phyloP scores from a whole-genome alignment of 345 rosid species.

The Acer campestre region DNA sequence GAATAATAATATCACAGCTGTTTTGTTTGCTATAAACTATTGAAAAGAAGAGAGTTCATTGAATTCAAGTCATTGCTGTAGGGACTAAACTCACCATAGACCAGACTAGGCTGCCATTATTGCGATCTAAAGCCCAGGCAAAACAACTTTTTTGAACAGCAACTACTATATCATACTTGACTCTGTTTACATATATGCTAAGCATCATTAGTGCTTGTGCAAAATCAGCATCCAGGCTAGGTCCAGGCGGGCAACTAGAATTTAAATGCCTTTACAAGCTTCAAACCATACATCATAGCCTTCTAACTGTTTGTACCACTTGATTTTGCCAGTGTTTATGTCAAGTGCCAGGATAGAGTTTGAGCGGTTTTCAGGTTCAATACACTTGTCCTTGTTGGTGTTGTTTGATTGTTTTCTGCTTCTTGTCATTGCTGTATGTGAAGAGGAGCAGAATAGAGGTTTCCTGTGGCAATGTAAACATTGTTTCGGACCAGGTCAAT shows the following conservation, averaged over 20 bases:
- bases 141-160: conserved; percentile 40
- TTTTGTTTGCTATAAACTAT: too few species aligned
- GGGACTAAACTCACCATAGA: conserved; percentile 22
- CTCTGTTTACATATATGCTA: conserved; percentile 1
- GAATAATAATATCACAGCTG: neutral
- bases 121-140: conserved; percentile 32
- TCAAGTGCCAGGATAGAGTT: conserved; percentile 29
- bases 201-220: conserved; percentile 38
- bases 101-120: conserved; percentile 29
- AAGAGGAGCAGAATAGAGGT: conserved; percentile 34
- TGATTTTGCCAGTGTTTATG: conserved; percentile 22
- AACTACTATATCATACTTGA: conserved; percentile 24
- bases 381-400: conserved; percentile 17
- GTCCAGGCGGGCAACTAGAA: conserved; percentile 34
- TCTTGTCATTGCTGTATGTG: conserved; percentile 31
- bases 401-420: conserved; percentile 27
- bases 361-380: conserved; percentile 32
- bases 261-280: conserved; percentile 21
- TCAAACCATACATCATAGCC: conserved; percentile 39
- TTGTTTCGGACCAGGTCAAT: conserved; percentile 30
- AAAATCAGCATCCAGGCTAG: conserved; percentile 36
- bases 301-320: conserved; percentile 29
- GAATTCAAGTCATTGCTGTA: too few species aligned
- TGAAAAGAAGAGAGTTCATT: too few species aligned
- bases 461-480: conserved; percentile 37